Conservation (phyloP, 2,329 filamentous ascomycete genomes). For the Blastomyces parvus region DNA sequence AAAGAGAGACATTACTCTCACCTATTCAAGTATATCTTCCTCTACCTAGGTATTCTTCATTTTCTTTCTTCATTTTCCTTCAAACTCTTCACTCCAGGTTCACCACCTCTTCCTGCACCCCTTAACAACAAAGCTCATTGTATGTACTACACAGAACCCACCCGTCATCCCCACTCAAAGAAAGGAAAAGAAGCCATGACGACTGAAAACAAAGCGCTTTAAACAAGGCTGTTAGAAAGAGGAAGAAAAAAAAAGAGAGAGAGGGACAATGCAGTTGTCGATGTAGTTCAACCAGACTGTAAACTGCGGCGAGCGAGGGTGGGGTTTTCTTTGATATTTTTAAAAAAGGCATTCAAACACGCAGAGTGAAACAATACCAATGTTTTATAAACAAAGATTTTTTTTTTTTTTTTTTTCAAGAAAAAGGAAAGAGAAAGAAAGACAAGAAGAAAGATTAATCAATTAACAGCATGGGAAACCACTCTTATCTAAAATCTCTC, state of each 20-base stretch:
- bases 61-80: neutral
- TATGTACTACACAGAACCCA: no score
- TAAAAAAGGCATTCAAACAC: neutral
- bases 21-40: neutral
- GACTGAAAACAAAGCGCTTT: neutral
- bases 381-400: neutral
- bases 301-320: no score
- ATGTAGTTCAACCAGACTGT: neutral
- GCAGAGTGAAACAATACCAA: neutral
- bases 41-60: neutral
- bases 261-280: no score
- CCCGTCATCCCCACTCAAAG: neutral
- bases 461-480: no score
- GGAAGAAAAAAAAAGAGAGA: neutral
- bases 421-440: constrained; percentile 21
- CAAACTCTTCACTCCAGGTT: no score
- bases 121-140: neutral
- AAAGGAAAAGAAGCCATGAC: neutral
- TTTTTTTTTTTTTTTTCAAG: no score
- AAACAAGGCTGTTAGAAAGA: neutral
- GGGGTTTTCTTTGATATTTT: no score
- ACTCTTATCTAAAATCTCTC: no score
- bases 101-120: no score
- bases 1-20: neutral
- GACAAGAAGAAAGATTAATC: no score